A percentile compares a stretch with the other conserved stretches of the same genome.
phyloP scores from a whole-genome alignment of 345 rosid genomes.

The Citrus sinensis region DNA sequence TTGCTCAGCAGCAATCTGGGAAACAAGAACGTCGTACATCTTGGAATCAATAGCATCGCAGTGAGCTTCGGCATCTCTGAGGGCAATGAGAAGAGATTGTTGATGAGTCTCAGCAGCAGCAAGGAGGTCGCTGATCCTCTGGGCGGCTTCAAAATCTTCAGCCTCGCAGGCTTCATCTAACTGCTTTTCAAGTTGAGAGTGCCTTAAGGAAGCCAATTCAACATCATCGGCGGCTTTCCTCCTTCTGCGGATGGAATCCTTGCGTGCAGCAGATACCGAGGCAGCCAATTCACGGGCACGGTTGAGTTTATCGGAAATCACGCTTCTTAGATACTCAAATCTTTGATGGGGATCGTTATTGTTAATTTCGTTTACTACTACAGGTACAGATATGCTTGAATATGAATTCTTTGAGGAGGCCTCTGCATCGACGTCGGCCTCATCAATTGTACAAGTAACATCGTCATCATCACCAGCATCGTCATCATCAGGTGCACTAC shows the following conservation, averaged over 20 bases:
- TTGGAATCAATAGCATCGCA: slow-evolving; percentile 58
- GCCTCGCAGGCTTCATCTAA: slow-evolving; percentile 82
- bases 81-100: slow-evolving; percentile 40
- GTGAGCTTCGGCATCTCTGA: slow-evolving; percentile 59
- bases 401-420: too few relatives aligned
- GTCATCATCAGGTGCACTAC: slow-evolving; percentile 12
- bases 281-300: slow-evolving; percentile 45
- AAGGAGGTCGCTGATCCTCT: slow-evolving; percentile 68
- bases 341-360: slow-evolving; percentile 5
- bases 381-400: background rate
- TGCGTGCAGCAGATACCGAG: slow-evolving; percentile 55
- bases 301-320: slow-evolving; percentile 49
- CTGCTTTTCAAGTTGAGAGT: slow-evolving; percentile 55
- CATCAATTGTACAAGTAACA: background rate
- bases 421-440: background rate
- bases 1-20: slow-evolving; percentile 68
- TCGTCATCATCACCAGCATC: background rate
- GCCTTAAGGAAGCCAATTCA: slow-evolving; percentile 44
- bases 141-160: slow-evolving; percentile 82
- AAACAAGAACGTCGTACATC: slow-evolving; percentile 54
- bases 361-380: background rate
- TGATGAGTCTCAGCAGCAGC: slow-evolving; percentile 52
- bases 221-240: slow-evolving; percentile 62
- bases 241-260: slow-evolving; percentile 55
- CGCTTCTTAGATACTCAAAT: slow-evolving; percentile 40